These are phyloP conservation scores for Sclerotinia borealis DNA, from an alignment of 2,329 filamentous ascomycete genomes.

Conservation along the genomic window DNA sequence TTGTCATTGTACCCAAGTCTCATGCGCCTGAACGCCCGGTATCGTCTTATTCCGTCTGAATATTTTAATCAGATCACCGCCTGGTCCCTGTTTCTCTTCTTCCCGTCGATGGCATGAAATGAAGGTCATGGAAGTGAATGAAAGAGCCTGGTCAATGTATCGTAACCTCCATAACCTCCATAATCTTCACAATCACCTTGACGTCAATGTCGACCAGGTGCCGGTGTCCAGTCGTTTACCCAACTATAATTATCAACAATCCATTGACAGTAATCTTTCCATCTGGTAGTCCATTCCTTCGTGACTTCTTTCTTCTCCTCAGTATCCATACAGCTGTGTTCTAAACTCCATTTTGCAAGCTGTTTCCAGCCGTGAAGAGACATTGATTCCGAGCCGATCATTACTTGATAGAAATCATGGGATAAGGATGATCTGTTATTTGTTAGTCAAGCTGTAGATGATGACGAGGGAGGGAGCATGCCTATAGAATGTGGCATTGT, in stretches of 20 bases:
- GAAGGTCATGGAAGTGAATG: neutral
- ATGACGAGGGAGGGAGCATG: conserved; percentile 32
- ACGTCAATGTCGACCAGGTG: conserved; percentile 17
- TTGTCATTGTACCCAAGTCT: neutral
- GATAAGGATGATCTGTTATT: conserved; percentile 57
- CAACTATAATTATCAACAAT: conserved; percentile 40
- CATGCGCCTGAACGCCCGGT: neutral
- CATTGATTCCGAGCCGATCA: conserved; percentile 63
- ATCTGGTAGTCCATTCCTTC: conserved; percentile 46
- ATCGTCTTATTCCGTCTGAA: neutral
- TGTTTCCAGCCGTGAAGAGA: conserved; percentile 66
- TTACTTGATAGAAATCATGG: conserved; percentile 72
- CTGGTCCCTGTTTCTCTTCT: neutral
- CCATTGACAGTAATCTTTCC: conserved; percentile 52
- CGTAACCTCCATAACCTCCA: neutral
- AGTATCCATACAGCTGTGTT: conserved; percentile 49
- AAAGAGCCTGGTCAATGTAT: neutral
- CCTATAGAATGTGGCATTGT: conserved; percentile 70
- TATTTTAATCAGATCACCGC: neutral
- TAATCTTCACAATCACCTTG: too few relatives aligned
- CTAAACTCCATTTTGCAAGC: conserved; percentile 55
- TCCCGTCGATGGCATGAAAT: neutral
- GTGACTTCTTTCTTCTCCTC: conserved; percentile 37
- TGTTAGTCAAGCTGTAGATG: conserved; percentile 12
- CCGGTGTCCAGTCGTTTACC: neutral